Percentiles rank a stretch among this genome's conserved stretches.
phyloP scores from a whole-genome alignment of 305 asterid genomes.

The Rubia tinctorum region DNA sequence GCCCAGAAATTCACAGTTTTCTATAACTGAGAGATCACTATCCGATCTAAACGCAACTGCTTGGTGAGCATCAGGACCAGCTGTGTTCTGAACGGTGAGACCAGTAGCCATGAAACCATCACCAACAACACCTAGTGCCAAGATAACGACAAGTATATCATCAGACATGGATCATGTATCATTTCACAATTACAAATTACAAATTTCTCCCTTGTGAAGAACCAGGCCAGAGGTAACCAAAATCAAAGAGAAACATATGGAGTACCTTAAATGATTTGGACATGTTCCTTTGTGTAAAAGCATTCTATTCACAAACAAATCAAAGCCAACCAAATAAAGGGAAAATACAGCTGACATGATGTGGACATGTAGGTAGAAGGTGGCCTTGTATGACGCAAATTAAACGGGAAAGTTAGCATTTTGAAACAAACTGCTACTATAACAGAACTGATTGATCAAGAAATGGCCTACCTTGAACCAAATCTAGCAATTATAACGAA shows the following conservation, averaged over 20 bases:
- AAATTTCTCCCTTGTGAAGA: neutral
- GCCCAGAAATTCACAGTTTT: slow-evolving; percentile 11
- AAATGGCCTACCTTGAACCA: too few relatives aligned
- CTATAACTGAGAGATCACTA: slow-evolving; percentile 1
- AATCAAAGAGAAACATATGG: neutral
- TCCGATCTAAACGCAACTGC: slow-evolving; percentile 13
- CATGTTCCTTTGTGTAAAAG: neutral
- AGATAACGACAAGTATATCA: neutral
- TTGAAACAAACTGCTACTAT: neutral
- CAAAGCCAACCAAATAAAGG: neutral
- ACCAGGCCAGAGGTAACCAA: neutral
- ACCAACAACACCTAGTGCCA: slow-evolving; percentile 8
- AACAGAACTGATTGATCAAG: neutral
- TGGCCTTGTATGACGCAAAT: neutral
- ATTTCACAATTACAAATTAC: neutral
- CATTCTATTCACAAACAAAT: neutral
- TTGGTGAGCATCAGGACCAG: slow-evolving; percentile 15
- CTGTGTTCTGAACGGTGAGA: slow-evolving; percentile 12
- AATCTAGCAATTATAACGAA: too few relatives aligned
- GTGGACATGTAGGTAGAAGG: neutral
- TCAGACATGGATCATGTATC: neutral
- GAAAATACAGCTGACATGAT: neutral
- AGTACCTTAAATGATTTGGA: neutral
- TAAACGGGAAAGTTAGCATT: neutral
- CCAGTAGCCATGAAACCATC: slow-evolving; percentile 8